Percentiles rank a stretch among this genome's conserved stretches.
These are phyloP conservation scores for Ogataea saltuana DNA, from an alignment of 805 yeast species.

Conservation along the genomic window DNA sequence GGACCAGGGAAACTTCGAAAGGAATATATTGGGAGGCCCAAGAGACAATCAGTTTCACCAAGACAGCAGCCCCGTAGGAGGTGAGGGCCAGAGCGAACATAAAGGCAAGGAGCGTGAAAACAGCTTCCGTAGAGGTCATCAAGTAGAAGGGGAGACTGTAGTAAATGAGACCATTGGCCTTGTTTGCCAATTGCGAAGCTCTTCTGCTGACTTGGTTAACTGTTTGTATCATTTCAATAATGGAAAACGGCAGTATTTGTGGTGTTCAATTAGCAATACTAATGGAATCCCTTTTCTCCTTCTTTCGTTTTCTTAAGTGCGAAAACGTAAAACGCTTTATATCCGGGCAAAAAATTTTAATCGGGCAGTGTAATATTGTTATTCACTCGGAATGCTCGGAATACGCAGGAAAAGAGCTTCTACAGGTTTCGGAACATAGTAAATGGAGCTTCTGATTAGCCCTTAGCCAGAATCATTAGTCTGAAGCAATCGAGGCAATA, in stretches of 20 bases:
- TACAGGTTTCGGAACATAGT: conserved; percentile 1
- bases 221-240: not conserved
- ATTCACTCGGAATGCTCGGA: conserved; percentile 6
- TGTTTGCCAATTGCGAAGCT: conserved; percentile 6
- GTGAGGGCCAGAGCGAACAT: conserved; percentile 9
- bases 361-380: conserved; percentile 2
- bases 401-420: conserved; percentile 1
- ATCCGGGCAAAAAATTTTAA: not conserved
- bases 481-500: conserved; percentile 12
- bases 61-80: conserved; percentile 11
- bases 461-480: too few species aligned
- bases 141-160: conserved; percentile 26
- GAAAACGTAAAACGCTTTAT: not conserved
- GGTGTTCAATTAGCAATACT: too few species aligned
- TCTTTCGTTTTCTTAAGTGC: too few species aligned
- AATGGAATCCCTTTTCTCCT: not conserved
- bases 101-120: conserved; percentile 17
- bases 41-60: conserved; percentile 5
- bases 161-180: conserved; percentile 18
- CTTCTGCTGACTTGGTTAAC: conserved; percentile 1
- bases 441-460: too few species aligned
- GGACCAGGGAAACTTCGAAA: conserved; percentile 2
- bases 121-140: conserved; percentile 24
- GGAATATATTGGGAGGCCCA: conserved; percentile 2
- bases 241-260: too few species aligned